Evolutionary conservation across 345 rosid genomes (phyloP), one percentile per base, ranked within the genome.

Genomic region (Lumnitzera littorea): DNA sequence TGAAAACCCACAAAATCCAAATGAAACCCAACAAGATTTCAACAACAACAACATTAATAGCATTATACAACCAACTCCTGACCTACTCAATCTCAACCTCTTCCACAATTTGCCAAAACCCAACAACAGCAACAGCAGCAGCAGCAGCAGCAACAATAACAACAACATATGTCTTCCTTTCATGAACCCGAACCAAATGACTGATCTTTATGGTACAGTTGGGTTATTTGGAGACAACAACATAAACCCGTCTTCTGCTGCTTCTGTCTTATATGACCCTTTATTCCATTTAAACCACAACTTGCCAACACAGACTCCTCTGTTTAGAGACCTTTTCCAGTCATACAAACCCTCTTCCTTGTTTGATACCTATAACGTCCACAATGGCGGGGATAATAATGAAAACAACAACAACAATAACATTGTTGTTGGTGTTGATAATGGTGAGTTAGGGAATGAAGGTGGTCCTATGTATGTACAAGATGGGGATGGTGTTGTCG

Each of bases 1-100:
- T 14, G 16, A 14, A 50, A 14, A 16, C 15, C 20, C 52, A 50
- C 20, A 16, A 50, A 50, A 50, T 50, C 52, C 52, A 43, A 43
- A 48, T 20, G 48, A 57, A 7, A n/a, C 27, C 49, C 60, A 11
- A 13, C 50, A 24, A 31, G 36, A 10, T 27, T 48, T 58, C 15
- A 12, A 29, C 57, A 46, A 15, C 51, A 52, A 8, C 51, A 47
- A 46, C 61, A 13, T 23, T 62, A 50, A 10, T 57, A 55, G 23
- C 43, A 15, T 62, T 57, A 70, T 72, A n/a, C 54, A 62, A 17
- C 43, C 51, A 51, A 74, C 77, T 0, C 86, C 89, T 29, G 89
- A 84, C 67, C 91, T 89, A 55, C 82, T 84, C 29, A 84, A 76
- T 69, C 89, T 89, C 55, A 71, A 83, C 65, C 80, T 85, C 51